phyloP scores from a whole-genome alignment of 139 green algal species.

The Trebouxia sp. region DNA sequence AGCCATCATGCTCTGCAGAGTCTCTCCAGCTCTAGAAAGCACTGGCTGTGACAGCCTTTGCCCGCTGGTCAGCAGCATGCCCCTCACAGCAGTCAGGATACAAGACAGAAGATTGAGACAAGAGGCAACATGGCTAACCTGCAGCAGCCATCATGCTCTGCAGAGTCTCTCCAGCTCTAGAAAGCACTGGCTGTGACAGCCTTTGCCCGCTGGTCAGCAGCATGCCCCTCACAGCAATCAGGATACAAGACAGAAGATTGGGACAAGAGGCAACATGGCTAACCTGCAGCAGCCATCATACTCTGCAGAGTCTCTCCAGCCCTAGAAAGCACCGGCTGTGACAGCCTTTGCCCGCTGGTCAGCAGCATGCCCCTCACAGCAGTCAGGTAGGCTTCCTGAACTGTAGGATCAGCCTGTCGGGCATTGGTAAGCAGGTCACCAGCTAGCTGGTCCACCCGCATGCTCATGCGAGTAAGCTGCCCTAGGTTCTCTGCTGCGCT shows the following conservation, averaged over 20 bases:
- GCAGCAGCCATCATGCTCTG: conserved; percentile 29
- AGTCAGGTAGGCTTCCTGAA: conserved; percentile 66
- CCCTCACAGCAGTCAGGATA: conserved; percentile 66
- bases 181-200: conserved; percentile 54
- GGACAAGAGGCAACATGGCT: too few species aligned
- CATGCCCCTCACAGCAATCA: conserved; percentile 63
- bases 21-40: too few species aligned
- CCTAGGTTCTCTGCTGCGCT: conserved; percentile 83
- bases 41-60: too few species aligned
- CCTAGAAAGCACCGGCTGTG: conserved; percentile 48
- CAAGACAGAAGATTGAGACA: too few species aligned
- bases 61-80: conserved; percentile 30
- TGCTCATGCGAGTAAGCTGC: conserved; percentile 67
- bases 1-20: too few species aligned
- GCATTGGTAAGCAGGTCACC: conserved; percentile 56
- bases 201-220: conserved; percentile 37
- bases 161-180: conserved; percentile 29
- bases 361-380: conserved; percentile 70
- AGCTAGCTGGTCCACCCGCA: conserved; percentile 80
- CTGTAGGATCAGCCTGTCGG: conserved; percentile 23
- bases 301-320: conserved; percentile 22
- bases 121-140: conserved; percentile 13
- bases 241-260: too few species aligned
- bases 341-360: conserved; percentile 57
- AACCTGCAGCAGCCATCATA: conserved; percentile 32